Percentiles rank a stretch among this genome's conserved stretches.
These are phyloP conservation scores for Colletotrichum costaricense DNA, from an alignment of 2,329 filamentous ascomycete species.

Conservation along the genomic window DNA sequence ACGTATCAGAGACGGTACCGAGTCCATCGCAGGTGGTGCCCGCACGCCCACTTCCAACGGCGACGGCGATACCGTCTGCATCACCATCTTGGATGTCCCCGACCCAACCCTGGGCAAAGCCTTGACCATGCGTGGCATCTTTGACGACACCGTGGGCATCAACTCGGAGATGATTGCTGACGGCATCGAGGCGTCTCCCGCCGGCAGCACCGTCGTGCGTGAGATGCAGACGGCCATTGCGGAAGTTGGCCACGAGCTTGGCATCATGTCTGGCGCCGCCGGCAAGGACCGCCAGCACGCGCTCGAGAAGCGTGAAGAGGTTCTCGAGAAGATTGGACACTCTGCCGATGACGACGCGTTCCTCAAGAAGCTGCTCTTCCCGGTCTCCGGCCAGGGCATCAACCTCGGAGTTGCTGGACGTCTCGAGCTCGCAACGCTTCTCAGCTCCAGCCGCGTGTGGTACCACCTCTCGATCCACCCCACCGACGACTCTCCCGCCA, in stretches of 20 bases:
- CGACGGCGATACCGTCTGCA: constrained; percentile 85
- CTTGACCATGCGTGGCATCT: constrained; percentile 87
- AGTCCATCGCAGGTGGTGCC: constrained; percentile 72
- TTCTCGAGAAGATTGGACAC: constrained; percentile 88
- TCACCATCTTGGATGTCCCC: constrained; percentile 90
- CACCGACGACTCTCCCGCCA: constrained; percentile 84
- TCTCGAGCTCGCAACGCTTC: constrained; percentile 78
- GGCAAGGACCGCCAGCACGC: constrained; percentile 81
- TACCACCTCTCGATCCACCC: constrained; percentile 94
- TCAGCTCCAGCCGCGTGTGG: constrained; percentile 91
- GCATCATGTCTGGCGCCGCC: constrained; percentile 74
- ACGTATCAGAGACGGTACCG: constrained; percentile 72
- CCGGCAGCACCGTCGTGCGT: constrained; percentile 83
- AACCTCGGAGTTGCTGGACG: constrained; percentile 81
- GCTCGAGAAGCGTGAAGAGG: constrained; percentile 82
- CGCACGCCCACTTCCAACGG: constrained; percentile 76
- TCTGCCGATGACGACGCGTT: constrained; percentile 87
- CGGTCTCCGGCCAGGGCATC: constrained; percentile 81
- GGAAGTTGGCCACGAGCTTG: constrained; percentile 82
- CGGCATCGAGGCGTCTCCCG: constrained; percentile 79
- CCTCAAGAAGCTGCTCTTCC: constrained; percentile 83
- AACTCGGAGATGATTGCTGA: constrained; percentile 98
- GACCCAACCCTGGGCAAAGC: constrained; percentile 85
- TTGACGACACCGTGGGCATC: constrained; percentile 92
- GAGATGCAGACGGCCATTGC: constrained; percentile 88